These are phyloP conservation scores for Podospora sp. DNA, from an alignment of 495 filamentous ascomycete species.

Conservation along the genomic window DNA sequence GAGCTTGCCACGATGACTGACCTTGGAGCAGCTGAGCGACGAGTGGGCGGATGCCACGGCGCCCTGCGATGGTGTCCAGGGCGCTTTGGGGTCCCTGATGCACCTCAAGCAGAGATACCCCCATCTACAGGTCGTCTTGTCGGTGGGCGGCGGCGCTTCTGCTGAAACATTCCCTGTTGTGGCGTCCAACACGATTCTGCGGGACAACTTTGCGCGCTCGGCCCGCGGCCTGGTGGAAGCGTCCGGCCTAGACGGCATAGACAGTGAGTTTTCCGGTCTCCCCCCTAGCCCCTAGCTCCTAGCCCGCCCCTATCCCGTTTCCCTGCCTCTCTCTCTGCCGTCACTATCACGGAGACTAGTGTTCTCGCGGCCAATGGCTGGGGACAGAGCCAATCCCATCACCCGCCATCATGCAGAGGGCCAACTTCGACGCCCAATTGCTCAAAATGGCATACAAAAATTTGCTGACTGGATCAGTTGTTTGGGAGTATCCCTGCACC, in stretches of 20 bases:
- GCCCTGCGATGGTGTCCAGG: conserved; percentile 74
- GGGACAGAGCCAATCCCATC: conserved; percentile 8
- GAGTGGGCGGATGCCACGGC: conserved; percentile 83
- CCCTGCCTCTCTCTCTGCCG: conserved; percentile 6
- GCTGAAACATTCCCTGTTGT: conserved; percentile 76
- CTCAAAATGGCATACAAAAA: not conserved
- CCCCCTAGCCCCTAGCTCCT: conserved; percentile 1
- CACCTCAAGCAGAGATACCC: conserved; percentile 73
- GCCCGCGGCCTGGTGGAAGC: conserved; percentile 70
- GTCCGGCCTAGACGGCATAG: conserved; percentile 82
- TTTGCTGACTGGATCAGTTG: conserved; percentile 59
- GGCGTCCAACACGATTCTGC: conserved; percentile 59
- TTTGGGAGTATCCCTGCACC: conserved; percentile 86
- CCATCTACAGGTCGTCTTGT: conserved; percentile 79
- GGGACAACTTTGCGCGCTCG: conserved; percentile 74
- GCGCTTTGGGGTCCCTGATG: conserved; percentile 76
- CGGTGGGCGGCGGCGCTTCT: conserved; percentile 84
- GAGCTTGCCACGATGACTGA: conserved; percentile 16
- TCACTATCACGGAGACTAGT: not conserved
- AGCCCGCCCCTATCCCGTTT: conserved; percentile 6
- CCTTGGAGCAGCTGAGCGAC: conserved; percentile 69
- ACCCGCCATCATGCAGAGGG: not conserved
- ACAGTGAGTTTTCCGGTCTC: conserved; percentile 58
- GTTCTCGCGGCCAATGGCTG: conserved; percentile 10
- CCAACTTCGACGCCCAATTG: conserved; percentile 5